Percentiles rank a stretch among this genome's conserved stretches.
Conservation (phyloP, 192 early-diverging fungal species). For the Lobosporangium transversale region DNA sequence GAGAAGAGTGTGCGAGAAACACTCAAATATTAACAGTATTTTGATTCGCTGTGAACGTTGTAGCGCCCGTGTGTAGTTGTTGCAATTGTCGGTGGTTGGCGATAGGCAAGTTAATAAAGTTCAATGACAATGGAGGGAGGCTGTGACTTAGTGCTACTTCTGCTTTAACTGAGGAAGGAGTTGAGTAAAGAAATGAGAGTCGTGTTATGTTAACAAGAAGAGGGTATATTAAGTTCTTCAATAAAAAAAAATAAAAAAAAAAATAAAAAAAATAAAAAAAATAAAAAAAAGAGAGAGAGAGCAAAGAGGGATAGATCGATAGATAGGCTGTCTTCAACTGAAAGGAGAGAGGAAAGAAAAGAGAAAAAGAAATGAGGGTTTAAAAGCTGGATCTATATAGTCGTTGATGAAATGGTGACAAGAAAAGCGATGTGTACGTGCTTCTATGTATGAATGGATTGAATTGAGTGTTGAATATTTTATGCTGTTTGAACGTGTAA, state of each 20-base stretch:
- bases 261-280: neutral
- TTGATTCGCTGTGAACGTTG: too few relatives aligned
- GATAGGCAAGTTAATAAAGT: neutral
- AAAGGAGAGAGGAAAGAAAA: neutral
- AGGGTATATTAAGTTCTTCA: neutral
- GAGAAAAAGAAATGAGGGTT: neutral
- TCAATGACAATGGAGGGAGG: neutral
- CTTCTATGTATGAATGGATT: too few relatives aligned
- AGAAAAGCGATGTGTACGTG: neutral
- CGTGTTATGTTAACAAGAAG: neutral
- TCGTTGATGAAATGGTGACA: neutral
- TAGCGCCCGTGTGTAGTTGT: too few relatives aligned
- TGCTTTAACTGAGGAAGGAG: neutral
- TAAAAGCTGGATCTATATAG: neutral
- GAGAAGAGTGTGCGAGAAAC: neutral
- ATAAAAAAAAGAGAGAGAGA: neutral
- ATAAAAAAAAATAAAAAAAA: constrained; percentile 2
- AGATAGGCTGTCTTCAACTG: neutral
- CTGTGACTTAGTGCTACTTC: neutral
- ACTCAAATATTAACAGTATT: too few relatives aligned
- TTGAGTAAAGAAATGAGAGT: neutral
- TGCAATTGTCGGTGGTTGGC: too few relatives aligned
- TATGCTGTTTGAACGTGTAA: neutral
- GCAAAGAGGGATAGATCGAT: neutral
- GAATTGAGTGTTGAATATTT: neutral